These are phyloP conservation scores for Coelastrella sp. DNA, from an alignment of 139 green algal species.

Conservation along the genomic window DNA sequence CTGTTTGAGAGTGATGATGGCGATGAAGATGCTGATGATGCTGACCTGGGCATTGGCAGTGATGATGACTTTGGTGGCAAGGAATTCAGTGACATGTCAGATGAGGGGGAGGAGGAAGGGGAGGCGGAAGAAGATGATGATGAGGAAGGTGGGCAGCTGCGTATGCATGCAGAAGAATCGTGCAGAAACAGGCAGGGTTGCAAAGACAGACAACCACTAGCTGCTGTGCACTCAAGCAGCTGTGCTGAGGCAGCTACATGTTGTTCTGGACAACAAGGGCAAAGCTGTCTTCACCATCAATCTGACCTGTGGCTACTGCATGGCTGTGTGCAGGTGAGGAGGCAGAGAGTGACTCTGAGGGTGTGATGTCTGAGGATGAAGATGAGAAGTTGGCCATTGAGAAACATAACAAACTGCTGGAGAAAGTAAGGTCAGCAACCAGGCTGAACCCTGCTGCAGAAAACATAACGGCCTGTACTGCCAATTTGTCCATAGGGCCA, in stretches of 20 bases:
- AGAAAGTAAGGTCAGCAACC: not conserved
- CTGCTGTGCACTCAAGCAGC: not conserved
- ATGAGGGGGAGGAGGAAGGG: slow-evolving; percentile 28
- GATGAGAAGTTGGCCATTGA: slow-evolving; percentile 54
- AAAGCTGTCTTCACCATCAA: not conserved
- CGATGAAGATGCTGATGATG: slow-evolving; percentile 55
- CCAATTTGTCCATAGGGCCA: too few species aligned
- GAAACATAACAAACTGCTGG: not conserved
- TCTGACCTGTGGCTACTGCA: not conserved
- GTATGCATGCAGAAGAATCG: slow-evolving; percentile 39
- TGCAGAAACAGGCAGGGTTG: too few species aligned
- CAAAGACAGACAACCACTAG: too few species aligned
- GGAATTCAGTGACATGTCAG: slow-evolving; percentile 45
- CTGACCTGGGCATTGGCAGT: slow-evolving; percentile 51
- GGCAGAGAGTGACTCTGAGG: slow-evolving; percentile 47
- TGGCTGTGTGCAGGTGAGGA: slow-evolving; percentile 39
- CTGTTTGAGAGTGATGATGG: slow-evolving; percentile 48
- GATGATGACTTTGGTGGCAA: slow-evolving; percentile 54
- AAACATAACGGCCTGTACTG: too few species aligned
- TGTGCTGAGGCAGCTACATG: too few species aligned
- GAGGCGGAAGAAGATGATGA: slow-evolving; percentile 51
- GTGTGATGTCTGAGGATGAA: slow-evolving; percentile 54
- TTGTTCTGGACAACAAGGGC: not conserved
- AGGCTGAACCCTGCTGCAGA: not conserved
- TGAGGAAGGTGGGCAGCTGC: slow-evolving; percentile 56